Conservation (phyloP, 148 eudicot species). For the Fagopyrum homotropicum region DNA sequence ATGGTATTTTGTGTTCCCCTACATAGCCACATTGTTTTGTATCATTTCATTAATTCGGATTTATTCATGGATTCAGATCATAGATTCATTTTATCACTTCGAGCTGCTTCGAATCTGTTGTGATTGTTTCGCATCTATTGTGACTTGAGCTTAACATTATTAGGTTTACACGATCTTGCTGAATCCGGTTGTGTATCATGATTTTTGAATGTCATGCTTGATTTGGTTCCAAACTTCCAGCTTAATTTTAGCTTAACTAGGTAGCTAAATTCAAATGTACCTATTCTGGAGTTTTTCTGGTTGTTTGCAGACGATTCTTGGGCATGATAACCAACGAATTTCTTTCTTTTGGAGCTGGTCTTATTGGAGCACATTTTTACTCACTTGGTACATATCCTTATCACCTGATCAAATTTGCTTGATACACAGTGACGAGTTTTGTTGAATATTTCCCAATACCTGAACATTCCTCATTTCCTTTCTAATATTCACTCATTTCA, state of each 20-base stretch:
- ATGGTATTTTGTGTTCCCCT: neutral
- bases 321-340: conserved; percentile 25
- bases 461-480: neutral
- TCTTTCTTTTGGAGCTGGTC: conserved; percentile 95
- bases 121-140: neutral
- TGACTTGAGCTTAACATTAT: neutral
- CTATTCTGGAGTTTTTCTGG: neutral
- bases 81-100: neutral
- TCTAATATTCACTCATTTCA: neutral
- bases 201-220: neutral
- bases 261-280: neutral
- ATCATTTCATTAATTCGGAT: neutral
- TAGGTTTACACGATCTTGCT: neutral
- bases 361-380: conserved; percentile 94
- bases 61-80: neutral
- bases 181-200: neutral
- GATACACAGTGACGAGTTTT: too few relatives aligned
- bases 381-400: conserved; percentile 67
- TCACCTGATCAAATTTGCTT: too few relatives aligned
- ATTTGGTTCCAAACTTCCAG: neutral
- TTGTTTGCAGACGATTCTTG: conserved; percentile 45
- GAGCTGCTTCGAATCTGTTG: neutral
- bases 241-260: neutral
- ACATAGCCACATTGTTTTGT: neutral
- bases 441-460: neutral